Conservation (phyloP, 176 grass and related monocot species). For the Musa beccarii region DNA sequence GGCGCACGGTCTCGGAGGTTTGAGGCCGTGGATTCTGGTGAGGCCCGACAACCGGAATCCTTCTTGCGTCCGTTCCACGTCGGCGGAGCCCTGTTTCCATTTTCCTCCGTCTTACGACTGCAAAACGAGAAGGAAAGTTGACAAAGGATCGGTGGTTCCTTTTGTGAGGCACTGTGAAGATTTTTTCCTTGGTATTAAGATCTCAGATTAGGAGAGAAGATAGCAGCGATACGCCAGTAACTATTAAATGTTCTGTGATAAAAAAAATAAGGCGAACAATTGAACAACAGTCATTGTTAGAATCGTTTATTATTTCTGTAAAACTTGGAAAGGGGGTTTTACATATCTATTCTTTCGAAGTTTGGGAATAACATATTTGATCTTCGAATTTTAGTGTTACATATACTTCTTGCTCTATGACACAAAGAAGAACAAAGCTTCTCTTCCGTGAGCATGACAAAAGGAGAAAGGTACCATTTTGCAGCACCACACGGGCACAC, state of each 20-base stretch:
- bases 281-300: too few species aligned
- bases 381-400: too few species aligned
- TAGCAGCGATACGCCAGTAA: too few species aligned
- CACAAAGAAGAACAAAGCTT: too few species aligned
- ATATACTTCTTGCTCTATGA: too few species aligned
- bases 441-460: too few species aligned
- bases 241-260: too few species aligned
- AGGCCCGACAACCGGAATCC: constrained; percentile 8
- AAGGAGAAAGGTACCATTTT: neutral
- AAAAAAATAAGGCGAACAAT: too few species aligned
- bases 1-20: constrained; percentile 28
- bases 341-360: too few species aligned
- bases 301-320: too few species aligned
- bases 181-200: constrained; percentile 29
- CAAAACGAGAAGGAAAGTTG: constrained; percentile 15
- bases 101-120: constrained; percentile 39
- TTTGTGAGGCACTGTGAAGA: constrained; percentile 57
- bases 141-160: constrained; percentile 27
- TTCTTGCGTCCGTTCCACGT: constrained; percentile 28
- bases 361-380: too few species aligned
- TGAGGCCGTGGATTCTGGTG: constrained; percentile 40
- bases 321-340: too few species aligned
- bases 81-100: constrained; percentile 61
- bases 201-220: constrained; percentile 27
- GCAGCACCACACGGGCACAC: neutral